Evolutionary conservation across 331 rosid genomes (phyloP).

Genomic region (Rosa hybrid): DNA sequence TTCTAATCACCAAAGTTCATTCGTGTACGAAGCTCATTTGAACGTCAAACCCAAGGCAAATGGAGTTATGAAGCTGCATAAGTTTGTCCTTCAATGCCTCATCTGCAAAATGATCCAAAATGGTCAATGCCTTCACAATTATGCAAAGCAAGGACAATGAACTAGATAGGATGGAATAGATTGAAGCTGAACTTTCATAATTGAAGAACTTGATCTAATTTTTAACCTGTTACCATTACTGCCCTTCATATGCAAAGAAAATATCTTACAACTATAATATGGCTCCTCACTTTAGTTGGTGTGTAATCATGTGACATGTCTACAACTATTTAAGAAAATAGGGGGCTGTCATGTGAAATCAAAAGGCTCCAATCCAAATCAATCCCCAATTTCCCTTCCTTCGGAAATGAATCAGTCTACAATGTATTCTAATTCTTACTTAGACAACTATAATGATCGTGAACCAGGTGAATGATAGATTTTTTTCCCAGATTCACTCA

Average conservation of each 20-base stretch:
- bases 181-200: not conserved
- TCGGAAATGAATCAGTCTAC: not conserved
- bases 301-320: not conserved
- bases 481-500: not conserved
- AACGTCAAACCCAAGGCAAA: not conserved
- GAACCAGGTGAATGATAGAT: not conserved
- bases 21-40: not conserved
- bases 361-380: not conserved
- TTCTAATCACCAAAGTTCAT: not conserved
- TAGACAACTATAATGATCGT: not conserved
- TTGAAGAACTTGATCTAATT: not conserved
- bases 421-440: not conserved
- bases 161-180: not conserved
- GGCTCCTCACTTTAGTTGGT: not conserved
- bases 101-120: slow-evolving; percentile 48
- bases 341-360: not conserved
- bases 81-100: slow-evolving; percentile 45
- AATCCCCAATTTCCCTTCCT: not conserved
- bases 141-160: not conserved
- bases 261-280: not conserved
- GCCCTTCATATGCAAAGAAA: not conserved
- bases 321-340: not conserved
- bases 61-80: not conserved
- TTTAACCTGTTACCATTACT: not conserved
- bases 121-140: slow-evolving; percentile 16